These are phyloP conservation scores for Rhododendron vialii DNA, from an alignment of 148 eudicot genomes.

Conservation along the genomic window DNA sequence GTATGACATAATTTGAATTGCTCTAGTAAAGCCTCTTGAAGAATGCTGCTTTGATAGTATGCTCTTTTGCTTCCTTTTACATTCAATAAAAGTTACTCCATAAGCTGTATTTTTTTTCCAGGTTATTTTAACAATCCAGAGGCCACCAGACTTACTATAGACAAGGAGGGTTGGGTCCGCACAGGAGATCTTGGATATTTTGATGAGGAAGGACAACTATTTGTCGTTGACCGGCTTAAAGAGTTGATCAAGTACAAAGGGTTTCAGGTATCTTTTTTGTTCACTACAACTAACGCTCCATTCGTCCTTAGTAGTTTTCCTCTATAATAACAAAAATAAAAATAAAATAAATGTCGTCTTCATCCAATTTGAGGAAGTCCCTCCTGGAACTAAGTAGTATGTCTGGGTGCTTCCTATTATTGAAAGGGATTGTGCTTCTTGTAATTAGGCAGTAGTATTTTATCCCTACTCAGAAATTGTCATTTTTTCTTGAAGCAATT, in stretches of 20 bases:
- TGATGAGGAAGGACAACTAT: conserved; percentile 66
- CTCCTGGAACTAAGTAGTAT: too few species aligned
- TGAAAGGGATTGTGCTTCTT: too few species aligned
- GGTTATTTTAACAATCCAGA: conserved; percentile 63
- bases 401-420: not conserved
- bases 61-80: not conserved
- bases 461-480: too few species aligned
- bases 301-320: not conserved
- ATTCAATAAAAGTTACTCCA: not conserved
- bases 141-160: conserved; percentile 65
- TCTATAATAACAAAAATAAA: too few species aligned
- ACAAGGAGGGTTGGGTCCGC: conserved; percentile 65
- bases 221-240: conserved; percentile 69
- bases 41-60: too few species aligned
- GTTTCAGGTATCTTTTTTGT: conserved; percentile 44
- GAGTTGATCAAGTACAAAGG: conserved; percentile 89
- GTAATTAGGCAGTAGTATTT: too few species aligned
- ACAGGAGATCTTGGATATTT: conserved; percentile 87
- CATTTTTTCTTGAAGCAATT: too few species aligned
- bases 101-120: conserved; percentile 14
- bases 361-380: not conserved
- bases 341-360: too few species aligned
- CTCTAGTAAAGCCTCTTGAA: too few species aligned
- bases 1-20: too few species aligned
- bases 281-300: not conserved